phyloP scores from a whole-genome alignment of 2,329 filamentous ascomycete genomes.

The Hymenoscyphus infarciens region DNA sequence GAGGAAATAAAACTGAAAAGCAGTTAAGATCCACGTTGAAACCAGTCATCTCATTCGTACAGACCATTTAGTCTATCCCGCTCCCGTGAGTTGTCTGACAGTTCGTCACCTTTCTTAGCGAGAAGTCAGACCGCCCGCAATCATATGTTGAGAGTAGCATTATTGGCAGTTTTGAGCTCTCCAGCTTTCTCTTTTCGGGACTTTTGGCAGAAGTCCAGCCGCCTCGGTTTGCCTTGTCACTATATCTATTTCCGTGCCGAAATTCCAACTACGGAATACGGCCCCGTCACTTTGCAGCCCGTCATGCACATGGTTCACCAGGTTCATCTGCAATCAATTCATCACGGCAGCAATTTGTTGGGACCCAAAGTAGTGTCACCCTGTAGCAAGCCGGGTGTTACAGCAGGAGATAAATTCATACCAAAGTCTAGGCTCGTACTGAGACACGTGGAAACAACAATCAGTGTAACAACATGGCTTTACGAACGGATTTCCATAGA shows the following conservation, averaged over 20 bases:
- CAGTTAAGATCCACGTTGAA: too few relatives aligned
- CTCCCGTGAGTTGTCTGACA: too few relatives aligned
- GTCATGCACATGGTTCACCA: background rate
- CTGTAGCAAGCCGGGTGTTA: slow-evolving; percentile 1
- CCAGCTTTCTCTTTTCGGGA: background rate
- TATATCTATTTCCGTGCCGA: background rate
- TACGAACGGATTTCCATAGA: background rate
- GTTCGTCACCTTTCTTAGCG: too few relatives aligned
- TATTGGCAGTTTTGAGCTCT: too few relatives aligned
- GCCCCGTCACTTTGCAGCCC: background rate
- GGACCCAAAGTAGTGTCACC: background rate
- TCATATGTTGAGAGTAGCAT: too few relatives aligned
- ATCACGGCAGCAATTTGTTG: slow-evolving; percentile 2
- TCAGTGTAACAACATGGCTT: background rate
- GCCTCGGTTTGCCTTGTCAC: background rate
- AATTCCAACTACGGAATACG: background rate
- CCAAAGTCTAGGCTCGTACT: background rate
- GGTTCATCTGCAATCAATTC: background rate
- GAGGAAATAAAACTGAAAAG: background rate
- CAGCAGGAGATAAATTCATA: background rate
- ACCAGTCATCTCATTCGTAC: background rate
- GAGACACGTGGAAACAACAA: slow-evolving; percentile 1
- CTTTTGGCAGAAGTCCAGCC: background rate
- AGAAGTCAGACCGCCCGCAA: too few relatives aligned
- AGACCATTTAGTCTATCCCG: too few relatives aligned